These are phyloP conservation scores for Suhomyces faveliae DNA, from an alignment of 805 yeast species.

Conservation along the genomic window DNA sequence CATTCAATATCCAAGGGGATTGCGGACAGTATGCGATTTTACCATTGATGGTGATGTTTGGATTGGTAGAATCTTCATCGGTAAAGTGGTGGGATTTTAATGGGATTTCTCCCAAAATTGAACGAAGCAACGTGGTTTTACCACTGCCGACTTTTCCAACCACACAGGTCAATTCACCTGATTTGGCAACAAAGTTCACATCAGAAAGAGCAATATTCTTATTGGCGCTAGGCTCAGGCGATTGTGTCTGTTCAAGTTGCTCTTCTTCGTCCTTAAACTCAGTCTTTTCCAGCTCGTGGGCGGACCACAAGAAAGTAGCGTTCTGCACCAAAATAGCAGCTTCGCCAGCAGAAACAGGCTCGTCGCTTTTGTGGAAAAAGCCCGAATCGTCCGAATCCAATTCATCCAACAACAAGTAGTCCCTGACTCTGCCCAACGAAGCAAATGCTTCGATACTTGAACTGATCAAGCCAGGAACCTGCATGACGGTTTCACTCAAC, in stretches of 20 bases:
- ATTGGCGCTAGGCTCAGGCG: conserved; percentile 9
- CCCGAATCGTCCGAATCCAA: conserved; percentile 24
- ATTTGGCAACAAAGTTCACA: conserved; percentile 31
- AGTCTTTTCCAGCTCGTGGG: conserved; percentile 10
- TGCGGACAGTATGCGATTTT: conserved; percentile 41
- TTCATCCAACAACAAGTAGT: conserved; percentile 34
- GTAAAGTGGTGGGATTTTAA: conserved; percentile 6
- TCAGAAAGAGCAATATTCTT: conserved; percentile 29
- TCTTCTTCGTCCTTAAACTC: conserved; percentile 18
- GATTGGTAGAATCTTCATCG: conserved; percentile 4
- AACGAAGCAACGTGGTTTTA: conserved; percentile 35
- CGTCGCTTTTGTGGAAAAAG: conserved; percentile 9
- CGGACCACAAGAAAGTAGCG: conserved; percentile 36
- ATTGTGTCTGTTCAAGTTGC: conserved; percentile 11
- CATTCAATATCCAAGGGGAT: conserved; percentile 42
- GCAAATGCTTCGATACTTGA: conserved; percentile 30
- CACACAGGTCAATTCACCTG: conserved; percentile 39
- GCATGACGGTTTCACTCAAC: conserved; percentile 33
- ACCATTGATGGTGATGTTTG: conserved; percentile 27
- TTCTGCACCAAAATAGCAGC: conserved; percentile 24
- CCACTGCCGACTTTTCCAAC: conserved; percentile 44
- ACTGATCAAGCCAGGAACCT: conserved; percentile 32
- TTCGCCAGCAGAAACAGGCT: conserved; percentile 18
- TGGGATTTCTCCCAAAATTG: conserved; percentile 35
- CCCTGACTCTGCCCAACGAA: conserved; percentile 32